A percentile compares a stretch with the other conserved stretches of the same genome.
phyloP scores from a whole-genome alignment of 805 yeast genomes.

The Myxozyma neglecta region DNA sequence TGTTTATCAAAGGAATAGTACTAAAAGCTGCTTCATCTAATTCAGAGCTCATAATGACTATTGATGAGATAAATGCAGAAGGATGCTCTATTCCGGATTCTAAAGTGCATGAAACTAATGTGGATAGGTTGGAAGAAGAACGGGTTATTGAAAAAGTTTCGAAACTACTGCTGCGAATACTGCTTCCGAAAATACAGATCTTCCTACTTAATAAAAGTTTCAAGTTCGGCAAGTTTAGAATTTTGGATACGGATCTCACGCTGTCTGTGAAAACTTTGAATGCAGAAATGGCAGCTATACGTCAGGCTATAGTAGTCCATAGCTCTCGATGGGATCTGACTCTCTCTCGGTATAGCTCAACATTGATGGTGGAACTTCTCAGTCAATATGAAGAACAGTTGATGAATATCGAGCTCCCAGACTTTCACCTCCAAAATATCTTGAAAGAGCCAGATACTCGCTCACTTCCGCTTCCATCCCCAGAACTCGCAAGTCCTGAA shows the following conservation, averaged over 20 bases:
- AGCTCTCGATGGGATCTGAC: conserved; percentile 2
- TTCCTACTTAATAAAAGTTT: conserved; percentile 10
- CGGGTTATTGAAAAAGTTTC: background rate
- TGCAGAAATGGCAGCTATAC: background rate
- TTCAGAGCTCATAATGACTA: conserved; percentile 13
- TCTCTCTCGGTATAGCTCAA: conserved; percentile 26
- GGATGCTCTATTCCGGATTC: background rate
- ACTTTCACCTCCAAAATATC: conserved; percentile 10
- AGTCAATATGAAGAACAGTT: conserved; percentile 26
- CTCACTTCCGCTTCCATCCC: background rate
- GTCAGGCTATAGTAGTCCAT: conserved; percentile 18
- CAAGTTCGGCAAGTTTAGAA: conserved; percentile 12
- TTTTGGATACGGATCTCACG: conserved; percentile 17
- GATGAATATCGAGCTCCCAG: conserved; percentile 23
- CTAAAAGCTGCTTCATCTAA: conserved; percentile 15
- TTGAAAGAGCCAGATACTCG: background rate
- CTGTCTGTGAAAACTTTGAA: conserved; percentile 18
- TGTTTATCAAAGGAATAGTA: conserved; percentile 15
- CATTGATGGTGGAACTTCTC: conserved; percentile 23
- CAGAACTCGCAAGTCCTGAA: background rate
- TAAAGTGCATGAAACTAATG: too few relatives aligned
- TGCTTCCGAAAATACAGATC: conserved; percentile 17
- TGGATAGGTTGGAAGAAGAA: background rate
- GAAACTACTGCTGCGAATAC: conserved; percentile 1
- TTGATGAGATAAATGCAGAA: conserved; percentile 21